A percentile compares a stretch with the other conserved stretches of the same genome.
Conservation (phyloP, 805 yeast genomes). For the Saccharomycopsis guyanensis region DNA sequence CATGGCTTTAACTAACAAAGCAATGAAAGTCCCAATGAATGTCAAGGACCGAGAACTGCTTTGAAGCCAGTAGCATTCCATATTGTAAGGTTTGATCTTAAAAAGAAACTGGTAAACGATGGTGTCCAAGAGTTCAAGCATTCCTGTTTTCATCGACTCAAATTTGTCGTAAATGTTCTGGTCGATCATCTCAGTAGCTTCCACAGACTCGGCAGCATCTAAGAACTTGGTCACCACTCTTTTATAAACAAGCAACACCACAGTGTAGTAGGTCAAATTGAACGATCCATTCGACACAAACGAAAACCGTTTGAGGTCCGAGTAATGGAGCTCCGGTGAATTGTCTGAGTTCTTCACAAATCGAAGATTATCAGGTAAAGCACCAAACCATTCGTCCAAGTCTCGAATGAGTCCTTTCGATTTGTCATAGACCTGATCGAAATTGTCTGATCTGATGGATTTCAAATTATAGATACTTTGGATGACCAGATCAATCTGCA, state of each 20-base stretch:
- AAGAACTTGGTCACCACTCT: conserved; percentile 23
- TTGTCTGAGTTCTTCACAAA: conserved; percentile 1
- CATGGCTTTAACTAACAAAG: conserved; percentile 21
- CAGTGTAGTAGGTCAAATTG: conserved; percentile 23
- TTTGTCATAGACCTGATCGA: conserved; percentile 22
- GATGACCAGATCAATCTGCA: conserved; percentile 23
- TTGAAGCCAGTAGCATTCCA: conserved; percentile 23
- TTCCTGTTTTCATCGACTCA: conserved; percentile 18
- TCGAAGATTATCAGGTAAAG: conserved; percentile 20
- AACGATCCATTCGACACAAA: conserved; percentile 22
- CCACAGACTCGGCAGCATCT: conserved; percentile 19
- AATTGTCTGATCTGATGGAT: conserved; percentile 24
- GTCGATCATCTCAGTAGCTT: background rate
- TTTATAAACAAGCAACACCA: conserved; percentile 24
- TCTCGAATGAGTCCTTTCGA: conserved; percentile 18
- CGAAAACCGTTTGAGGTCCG: conserved; percentile 6
- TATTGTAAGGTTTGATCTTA: conserved; percentile 22
- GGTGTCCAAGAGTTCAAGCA: conserved; percentile 20
- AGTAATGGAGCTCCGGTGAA: background rate
- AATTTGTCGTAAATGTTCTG: conserved; percentile 6
- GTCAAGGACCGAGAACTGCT: conserved; percentile 22
- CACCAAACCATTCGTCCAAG: conserved; percentile 24
- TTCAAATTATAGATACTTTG: conserved; percentile 24
- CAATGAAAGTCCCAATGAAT: conserved; percentile 23
- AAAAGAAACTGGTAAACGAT: conserved; percentile 22